Conservation (phyloP, 768 basidiomycete species). For the Phanerodontia chrysosporium region DNA sequence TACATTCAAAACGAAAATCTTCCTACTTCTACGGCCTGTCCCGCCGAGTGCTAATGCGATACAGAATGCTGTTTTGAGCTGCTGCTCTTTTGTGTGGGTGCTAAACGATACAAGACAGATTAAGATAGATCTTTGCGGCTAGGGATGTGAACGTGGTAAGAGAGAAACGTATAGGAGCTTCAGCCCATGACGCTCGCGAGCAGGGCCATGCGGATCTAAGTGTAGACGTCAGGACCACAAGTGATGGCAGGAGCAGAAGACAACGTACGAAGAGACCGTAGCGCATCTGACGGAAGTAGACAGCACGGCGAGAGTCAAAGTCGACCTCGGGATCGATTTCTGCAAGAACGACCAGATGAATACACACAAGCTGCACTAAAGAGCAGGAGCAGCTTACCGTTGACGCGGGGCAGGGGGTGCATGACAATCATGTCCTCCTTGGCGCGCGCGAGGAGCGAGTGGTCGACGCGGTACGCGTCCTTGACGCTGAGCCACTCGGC, state of each 20-base stretch:
- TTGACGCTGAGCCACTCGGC: conserved; percentile 88
- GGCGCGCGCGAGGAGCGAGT: conserved; percentile 86
- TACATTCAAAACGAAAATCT: too few relatives aligned
- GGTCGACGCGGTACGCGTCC: conserved; percentile 90
- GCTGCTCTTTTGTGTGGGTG: not conserved
- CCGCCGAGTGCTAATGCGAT: too few relatives aligned
- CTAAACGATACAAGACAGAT: not conserved
- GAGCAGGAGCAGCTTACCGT: conserved; percentile 46
- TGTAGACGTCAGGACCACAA: not conserved
- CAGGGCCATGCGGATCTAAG: conserved; percentile 76
- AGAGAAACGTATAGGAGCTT: not conserved
- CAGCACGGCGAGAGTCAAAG: conserved; percentile 89
- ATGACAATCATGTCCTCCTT: conserved; percentile 98
- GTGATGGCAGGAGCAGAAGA: not conserved
- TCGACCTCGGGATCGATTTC: conserved; percentile 99
- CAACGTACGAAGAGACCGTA: conserved; percentile 93
- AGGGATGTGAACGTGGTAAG: not conserved
- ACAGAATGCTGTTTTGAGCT: not conserved
- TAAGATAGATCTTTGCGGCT: not conserved
- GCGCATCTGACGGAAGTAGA: conserved; percentile 98
- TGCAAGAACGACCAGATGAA: conserved; percentile 26
- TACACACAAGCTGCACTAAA: not conserved
- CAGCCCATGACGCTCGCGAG: conserved; percentile 58
- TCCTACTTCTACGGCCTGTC: too few relatives aligned
- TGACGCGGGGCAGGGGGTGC: conserved; percentile 96